Evolutionary conservation across 176 grass and related monocot species (phyloP), one percentile per base, ranked within the genome.

Genomic region (Tillandsia leiboldiana): DNA sequence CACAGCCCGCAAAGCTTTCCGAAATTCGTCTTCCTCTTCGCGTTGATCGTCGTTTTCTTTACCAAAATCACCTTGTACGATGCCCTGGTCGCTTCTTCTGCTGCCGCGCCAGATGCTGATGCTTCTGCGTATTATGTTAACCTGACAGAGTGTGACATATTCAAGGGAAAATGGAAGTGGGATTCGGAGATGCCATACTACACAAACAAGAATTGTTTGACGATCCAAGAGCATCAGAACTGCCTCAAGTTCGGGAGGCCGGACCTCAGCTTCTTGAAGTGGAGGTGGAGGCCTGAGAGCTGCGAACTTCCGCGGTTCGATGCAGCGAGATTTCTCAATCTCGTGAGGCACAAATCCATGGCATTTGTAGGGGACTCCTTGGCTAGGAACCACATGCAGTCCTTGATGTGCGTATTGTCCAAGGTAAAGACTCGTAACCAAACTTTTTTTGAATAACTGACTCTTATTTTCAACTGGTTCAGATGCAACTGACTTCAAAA

Each of bases 371-470:
- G 91, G 0, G 91, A 96, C 67, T 96, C 91, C 2, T 27, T 96
- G 6, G 91, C 91, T 11, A 77, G 91, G 62, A 96, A 96, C 79
- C 91, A 96, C 10, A 76, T 96, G 72, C 87, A 96, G 73, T 96
- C 91, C 1, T 75, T 90, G 26, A 52, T 96, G 70, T 96, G 91
- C 81, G 79, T 96, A 49, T 13, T 96, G 11, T 68, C 83, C 67
- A 79, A 75, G 77, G 83, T 83, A 65, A 14, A 2, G 11, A 14
- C 20, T 7, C 33, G 7, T 59, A 17, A 9, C 12, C 6, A 59
- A 17, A 8, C 2, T 59, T 17, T 22, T 14, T 15, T 56, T 14
- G 53, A 56, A 56, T 14, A 12, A 14, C 12, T n/a, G 24, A 24
- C 24, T 24, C 33, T 42, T 42, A 42, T 42, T 42, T 42, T 42